Evolutionary conservation across 75 land plant species (phyloP).

Genomic region (Isoetes taiwanensis): DNA sequence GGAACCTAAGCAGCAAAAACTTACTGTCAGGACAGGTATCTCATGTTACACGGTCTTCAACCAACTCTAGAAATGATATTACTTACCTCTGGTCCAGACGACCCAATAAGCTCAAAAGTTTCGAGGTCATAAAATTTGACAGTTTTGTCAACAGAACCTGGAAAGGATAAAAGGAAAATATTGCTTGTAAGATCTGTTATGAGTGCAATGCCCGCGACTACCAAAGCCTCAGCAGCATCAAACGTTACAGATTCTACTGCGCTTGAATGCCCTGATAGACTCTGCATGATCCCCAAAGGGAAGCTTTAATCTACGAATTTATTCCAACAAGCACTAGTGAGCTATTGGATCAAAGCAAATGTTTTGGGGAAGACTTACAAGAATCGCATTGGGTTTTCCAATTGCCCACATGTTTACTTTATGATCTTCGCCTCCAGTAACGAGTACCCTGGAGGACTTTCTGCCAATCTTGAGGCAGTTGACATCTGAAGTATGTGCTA

Average conservation of each 20-base stretch:
- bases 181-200: too few relatives aligned
- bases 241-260: conserved; percentile 77
- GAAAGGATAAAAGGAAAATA: too few relatives aligned
- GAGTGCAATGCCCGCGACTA: conserved; percentile 81
- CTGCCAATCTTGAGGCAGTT: conserved; percentile 82
- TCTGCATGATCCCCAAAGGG: too few relatives aligned
- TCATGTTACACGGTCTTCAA: too few relatives aligned
- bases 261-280: conserved; percentile 81
- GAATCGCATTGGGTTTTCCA: conserved; percentile 64
- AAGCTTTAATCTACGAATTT: too few relatives aligned
- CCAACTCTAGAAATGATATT: too few relatives aligned
- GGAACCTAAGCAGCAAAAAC: too few relatives aligned
- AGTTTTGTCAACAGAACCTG: conserved; percentile 84
- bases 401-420: conserved; percentile 90
- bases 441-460: conserved; percentile 64
- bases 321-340: too few relatives aligned
- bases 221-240: conserved; percentile 73
- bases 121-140: conserved; percentile 88
- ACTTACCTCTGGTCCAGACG: conserved; percentile 78
- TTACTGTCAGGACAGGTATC: too few relatives aligned
- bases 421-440: conserved; percentile 87
- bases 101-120: conserved; percentile 90
- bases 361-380: conserved; percentile 63
- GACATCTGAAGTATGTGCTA: conserved; percentile 68
- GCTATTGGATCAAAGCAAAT: too few relatives aligned